A percentile compares a stretch with the other conserved stretches of the same genome.
Conservation (phyloP, 2,329 filamentous ascomycete genomes). For the Cladosporium sp. region DNA sequence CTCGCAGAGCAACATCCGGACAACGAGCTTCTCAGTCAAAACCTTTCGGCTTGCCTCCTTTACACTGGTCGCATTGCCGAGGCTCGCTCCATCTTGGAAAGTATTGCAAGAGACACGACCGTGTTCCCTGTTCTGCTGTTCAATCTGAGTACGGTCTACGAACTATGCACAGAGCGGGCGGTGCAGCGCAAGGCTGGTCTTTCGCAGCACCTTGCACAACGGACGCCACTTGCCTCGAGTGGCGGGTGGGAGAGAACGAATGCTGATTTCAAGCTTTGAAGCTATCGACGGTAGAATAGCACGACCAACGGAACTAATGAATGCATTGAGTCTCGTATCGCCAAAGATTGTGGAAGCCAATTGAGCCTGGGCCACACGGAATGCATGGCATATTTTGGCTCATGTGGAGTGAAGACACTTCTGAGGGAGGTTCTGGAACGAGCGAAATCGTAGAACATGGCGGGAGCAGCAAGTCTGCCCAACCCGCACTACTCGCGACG, state of each 20-base stretch:
- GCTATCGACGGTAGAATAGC: too few relatives aligned
- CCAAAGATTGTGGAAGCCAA: too few relatives aligned
- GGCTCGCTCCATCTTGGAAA: conserved; percentile 64
- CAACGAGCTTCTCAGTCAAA: conserved; percentile 73
- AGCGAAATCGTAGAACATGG: too few relatives aligned
- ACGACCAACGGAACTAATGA: too few relatives aligned
- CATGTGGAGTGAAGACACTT: too few relatives aligned
- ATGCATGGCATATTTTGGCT: too few relatives aligned
- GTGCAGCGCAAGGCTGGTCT: conserved; percentile 66
- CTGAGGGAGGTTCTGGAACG: too few relatives aligned
- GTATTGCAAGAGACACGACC: conserved; percentile 54
- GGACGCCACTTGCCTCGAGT: conserved; percentile 15
- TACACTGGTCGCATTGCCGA: conserved; percentile 75
- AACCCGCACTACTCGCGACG: too few relatives aligned
- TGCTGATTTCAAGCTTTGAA: conserved; percentile 30
- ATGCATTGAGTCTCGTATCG: too few relatives aligned
- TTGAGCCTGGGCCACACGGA: too few relatives aligned
- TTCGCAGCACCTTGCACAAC: conserved; percentile 37
- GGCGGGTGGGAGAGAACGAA: conserved; percentile 30
- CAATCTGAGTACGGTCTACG: conserved; percentile 87
- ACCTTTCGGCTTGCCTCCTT: conserved; percentile 76
- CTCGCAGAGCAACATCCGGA: conserved; percentile 45
- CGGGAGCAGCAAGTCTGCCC: too few relatives aligned
- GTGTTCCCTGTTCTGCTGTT: conserved; percentile 79
- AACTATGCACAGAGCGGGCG: conserved; percentile 78